A percentile compares a stretch with the other conserved stretches of the same genome.
Evolutionary conservation across 371 early-diverging fungal genomes (phyloP).

Genomic region (Mortierella sp.): DNA sequence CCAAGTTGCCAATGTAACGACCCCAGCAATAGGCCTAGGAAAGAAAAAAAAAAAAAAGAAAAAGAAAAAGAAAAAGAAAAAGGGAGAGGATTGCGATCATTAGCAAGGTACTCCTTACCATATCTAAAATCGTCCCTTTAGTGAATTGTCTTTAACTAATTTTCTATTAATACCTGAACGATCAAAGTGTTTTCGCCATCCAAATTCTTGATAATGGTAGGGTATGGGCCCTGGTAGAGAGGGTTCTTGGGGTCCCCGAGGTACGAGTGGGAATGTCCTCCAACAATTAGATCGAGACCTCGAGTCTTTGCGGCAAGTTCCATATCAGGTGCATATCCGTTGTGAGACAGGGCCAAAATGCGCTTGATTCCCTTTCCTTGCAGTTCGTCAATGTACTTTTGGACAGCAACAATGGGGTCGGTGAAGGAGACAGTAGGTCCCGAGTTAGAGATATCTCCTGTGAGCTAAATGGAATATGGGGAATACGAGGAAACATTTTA

Average conservation of each 20-base stretch:
- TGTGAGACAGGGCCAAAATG: constrained; percentile 74
- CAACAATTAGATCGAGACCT: constrained; percentile 73
- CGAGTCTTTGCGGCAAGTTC: constrained; percentile 64
- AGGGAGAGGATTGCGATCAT: neutral
- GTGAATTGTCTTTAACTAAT: neutral
- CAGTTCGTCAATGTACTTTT: constrained; percentile 66
- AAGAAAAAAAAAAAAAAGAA: neutral
- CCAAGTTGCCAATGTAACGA: constrained; percentile 74
- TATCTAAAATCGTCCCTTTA: too few relatives aligned
- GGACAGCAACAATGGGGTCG: constrained; percentile 65
- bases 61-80: neutral
- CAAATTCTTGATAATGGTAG: constrained; percentile 64
- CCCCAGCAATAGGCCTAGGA: constrained; percentile 58
- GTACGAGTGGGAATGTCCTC: constrained; percentile 79
- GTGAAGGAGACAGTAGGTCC: constrained; percentile 57
- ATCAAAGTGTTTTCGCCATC: constrained; percentile 69
- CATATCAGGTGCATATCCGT: constrained; percentile 71
- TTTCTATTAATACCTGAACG: constrained; percentile 62
- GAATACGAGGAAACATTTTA: too few relatives aligned
- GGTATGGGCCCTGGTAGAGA: constrained; percentile 64
- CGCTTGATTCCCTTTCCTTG: constrained; percentile 67
- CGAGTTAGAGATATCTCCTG: constrained; percentile 65
- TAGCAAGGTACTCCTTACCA: neutral
- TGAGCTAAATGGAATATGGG: constrained; percentile 28
- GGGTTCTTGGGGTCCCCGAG: constrained; percentile 57